phyloP scores from a whole-genome alignment of 2,329 filamentous ascomycete species.

The Arthrobotrys sinensis region DNA sequence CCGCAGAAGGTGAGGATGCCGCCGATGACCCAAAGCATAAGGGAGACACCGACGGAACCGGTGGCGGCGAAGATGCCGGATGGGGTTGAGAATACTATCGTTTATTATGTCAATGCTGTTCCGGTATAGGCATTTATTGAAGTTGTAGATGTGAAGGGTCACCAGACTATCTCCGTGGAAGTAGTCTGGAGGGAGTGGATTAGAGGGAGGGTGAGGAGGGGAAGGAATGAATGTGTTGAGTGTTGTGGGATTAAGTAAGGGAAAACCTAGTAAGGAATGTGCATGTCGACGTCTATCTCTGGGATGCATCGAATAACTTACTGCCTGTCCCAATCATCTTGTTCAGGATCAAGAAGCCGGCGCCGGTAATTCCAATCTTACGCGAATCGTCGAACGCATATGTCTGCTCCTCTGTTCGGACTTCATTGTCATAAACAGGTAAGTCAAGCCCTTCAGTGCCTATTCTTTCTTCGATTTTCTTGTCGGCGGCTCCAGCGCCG shows the following conservation, averaged over 20 bases:
- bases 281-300: background rate
- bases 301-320: conserved; percentile 65
- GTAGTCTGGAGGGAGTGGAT: background rate
- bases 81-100: conserved; percentile 72
- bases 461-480: conserved; percentile 34
- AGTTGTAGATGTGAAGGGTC: background rate
- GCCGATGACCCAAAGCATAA: conserved; percentile 73
- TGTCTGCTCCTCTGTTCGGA: conserved; percentile 63
- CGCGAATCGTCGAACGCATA: conserved; percentile 68
- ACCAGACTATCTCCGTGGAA: conserved; percentile 2
- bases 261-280: conserved; percentile 3
- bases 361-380: conserved; percentile 72
- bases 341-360: conserved; percentile 73
- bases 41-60: conserved; percentile 72
- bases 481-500: conserved; percentile 24
- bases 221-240: conserved; percentile 12
- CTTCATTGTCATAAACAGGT: conserved; percentile 43
- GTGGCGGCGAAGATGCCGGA: conserved; percentile 73
- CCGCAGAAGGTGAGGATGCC: conserved; percentile 74
- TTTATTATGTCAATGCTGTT: conserved; percentile 10
- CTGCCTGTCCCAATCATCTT: conserved; percentile 75
- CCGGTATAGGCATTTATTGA: background rate
- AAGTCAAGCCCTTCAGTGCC: conserved; percentile 18
- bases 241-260: conserved; percentile 28
- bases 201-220: background rate